Evolutionary conservation across 2,329 filamentous ascomycete genomes (phyloP).

Genomic region (Teratosphaeria gauchensis): DNA sequence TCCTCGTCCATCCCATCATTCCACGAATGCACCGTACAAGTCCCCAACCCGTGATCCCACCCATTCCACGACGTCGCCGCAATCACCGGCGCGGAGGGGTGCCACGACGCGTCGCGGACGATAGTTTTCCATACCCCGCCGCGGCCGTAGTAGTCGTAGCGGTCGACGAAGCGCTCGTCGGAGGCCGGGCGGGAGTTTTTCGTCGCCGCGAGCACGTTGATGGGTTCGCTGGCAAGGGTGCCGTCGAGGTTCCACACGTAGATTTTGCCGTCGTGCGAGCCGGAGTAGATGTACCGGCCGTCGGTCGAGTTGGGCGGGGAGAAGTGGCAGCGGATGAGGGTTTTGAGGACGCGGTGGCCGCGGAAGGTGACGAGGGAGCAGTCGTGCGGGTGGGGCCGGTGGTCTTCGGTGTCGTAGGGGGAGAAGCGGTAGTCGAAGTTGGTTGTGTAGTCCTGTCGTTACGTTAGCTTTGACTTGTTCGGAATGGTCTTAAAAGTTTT

Average conservation of each 20-base stretch:
- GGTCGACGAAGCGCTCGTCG: slow-evolving; percentile 43
- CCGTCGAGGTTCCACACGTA: slow-evolving; percentile 92
- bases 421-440: slow-evolving; percentile 68
- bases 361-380: slow-evolving; percentile 90
- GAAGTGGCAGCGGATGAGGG: slow-evolving; percentile 91
- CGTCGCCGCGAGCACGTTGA: slow-evolving; percentile 69
- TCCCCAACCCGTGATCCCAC: slow-evolving; percentile 61
- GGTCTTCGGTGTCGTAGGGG: slow-evolving; percentile 54
- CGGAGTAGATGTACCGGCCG: slow-evolving; percentile 85
- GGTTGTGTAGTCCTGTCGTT: slow-evolving; percentile 41
- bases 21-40: slow-evolving; percentile 69
- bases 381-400: slow-evolving; percentile 68
- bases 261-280: slow-evolving; percentile 79
- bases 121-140: slow-evolving; percentile 60
- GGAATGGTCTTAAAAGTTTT: neutral
- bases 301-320: slow-evolving; percentile 78
- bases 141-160: slow-evolving; percentile 49
- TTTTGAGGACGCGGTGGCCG: slow-evolving; percentile 79
- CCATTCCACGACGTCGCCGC: slow-evolving; percentile 83
- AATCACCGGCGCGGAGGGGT: slow-evolving; percentile 72
- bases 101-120: slow-evolving; percentile 84
- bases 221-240: slow-evolving; percentile 58
- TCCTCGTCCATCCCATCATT: slow-evolving; percentile 50
- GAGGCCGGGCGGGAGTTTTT: slow-evolving; percentile 49
- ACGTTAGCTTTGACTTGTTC: neutral